Base-by-base conservation (phyloP, 306 rosid species). In the Gynostemma pentaphyllum region DNA sequence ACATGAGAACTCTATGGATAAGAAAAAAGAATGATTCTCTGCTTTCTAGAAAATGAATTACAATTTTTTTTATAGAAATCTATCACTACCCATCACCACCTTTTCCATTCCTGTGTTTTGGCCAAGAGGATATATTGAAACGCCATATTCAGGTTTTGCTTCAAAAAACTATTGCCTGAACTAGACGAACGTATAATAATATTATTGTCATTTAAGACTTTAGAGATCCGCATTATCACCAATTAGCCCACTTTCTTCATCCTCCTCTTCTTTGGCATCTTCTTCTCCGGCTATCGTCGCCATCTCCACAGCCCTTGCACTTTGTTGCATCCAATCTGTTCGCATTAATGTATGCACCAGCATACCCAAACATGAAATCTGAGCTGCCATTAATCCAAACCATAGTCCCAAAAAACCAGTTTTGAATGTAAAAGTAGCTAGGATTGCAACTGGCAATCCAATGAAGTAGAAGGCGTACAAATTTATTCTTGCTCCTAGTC, bases 371-470 rank as follows among this genome's bases (percentile, higher is more conserved):
- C 98, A 91, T 15, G 95, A 79, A 22, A 69, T 29, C 49, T 91
- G 96, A 21, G 98, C 89, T 8, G 96, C 81, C 10, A 91, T 72
- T 78, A 91, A 71, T 51, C 98, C 98, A 64, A 48, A 54, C 98
- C 96, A 91, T 16, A 91, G 70, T 22, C 98, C 98, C 49, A 77
- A 45, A 68, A 91, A 83, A 12, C 87, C 98, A 40, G 69, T 27
- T 10, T 67, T 67, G 46, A 68, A 79, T 0, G 71, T 47, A 37
- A 91, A 91, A 22, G 86, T 40, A 9, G 78, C 73, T 3, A 83
- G 36, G 18, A 88, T 11, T 0, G 92, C 80, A 11, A 91, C 80
- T 0, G 98, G 98, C 44, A 91, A 68, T 8, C 98, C 98, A 45
- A 91, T 57, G 24, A 80, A 41, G 59, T 91, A 91, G 74, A 91